These are phyloP conservation scores for Nemania diffusa DNA, from an alignment of 2,329 filamentous ascomycete genomes.

Conservation along the genomic window DNA sequence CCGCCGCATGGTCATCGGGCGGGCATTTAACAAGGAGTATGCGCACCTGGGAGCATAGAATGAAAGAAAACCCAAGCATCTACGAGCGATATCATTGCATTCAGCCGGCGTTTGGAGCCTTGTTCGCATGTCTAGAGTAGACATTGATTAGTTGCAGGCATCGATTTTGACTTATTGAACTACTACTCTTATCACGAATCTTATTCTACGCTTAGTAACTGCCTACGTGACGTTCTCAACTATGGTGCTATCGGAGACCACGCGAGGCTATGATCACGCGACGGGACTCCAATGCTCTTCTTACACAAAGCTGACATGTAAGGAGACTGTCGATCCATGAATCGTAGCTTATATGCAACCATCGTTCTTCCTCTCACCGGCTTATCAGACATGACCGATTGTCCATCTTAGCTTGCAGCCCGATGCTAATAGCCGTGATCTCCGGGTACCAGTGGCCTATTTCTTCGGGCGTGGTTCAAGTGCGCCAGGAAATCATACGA, in stretches of 20 bases:
- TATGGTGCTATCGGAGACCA: constrained; percentile 8
- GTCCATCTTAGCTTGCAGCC: constrained; percentile 6
- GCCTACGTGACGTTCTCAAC: constrained; percentile 11
- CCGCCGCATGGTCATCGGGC: constrained; percentile 90
- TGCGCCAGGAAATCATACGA: constrained; percentile 25
- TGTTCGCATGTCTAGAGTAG: constrained; percentile 11
- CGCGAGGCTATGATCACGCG: neutral
- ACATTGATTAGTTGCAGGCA: constrained; percentile 19
- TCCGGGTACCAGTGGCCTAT: constrained; percentile 1
- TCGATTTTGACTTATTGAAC: constrained; percentile 21
- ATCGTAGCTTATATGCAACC: constrained; percentile 1
- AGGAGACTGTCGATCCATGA: neutral
- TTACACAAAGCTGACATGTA: neutral
- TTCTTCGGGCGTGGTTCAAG: neutral
- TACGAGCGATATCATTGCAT: constrained; percentile 33
- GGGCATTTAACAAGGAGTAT: constrained; percentile 90
- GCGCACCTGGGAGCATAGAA: constrained; percentile 51
- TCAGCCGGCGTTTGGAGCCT: constrained; percentile 36
- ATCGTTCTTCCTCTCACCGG: constrained; percentile 8
- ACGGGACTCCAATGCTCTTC: neutral
- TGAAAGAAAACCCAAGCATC: constrained; percentile 2
- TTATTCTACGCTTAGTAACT: neutral
- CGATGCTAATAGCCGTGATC: constrained; percentile 9
- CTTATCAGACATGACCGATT: constrained; percentile 9
- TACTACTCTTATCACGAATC: constrained; percentile 7